Base-by-base conservation (phyloP, 1,284 basidiomycete genomes). In the Hymenochaete sp. region DNA sequence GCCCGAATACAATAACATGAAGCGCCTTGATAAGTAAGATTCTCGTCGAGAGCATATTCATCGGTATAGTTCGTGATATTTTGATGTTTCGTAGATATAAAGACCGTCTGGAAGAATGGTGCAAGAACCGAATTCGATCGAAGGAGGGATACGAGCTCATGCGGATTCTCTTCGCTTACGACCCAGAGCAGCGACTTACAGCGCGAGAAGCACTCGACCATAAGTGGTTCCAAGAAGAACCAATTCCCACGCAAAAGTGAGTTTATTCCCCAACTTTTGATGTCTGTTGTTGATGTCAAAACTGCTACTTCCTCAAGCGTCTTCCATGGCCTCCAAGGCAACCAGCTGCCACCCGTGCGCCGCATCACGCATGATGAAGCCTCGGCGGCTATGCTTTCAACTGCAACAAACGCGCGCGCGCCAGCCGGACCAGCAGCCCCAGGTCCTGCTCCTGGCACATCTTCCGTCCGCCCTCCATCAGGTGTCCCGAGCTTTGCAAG, bases 1-100 rank as follows among this genome's bases (percentile, higher is more conserved):
- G 74, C 89, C 89, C 0, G 93, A 97, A 63, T 93, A 87, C 57
- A 73, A 76, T 52, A 86, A 80, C 56, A 80, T 96, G 74, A 79
- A 82, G 53, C 68, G 82, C 18, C 71, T 97, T 32, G 88, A 93
- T 59, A 69, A 68, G 81, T 77, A 60, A 57, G 82, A n/a, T n/a
- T n/a, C n/a, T n/a, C n/a, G n/a, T n/a, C n/a, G n/a, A n/a, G 14
- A 35, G 32, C 8, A n/a, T 5, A 35, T 35, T 35, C 32, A 35
- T n/a, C 13, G 32, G 5, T 35, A 35, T n/a, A 6, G 14, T 35
- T 6, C 71, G 44, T 29, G 29, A 6, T 14, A 27, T 33, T 32
- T 24, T 37, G 13, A 9, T 14, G 26, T 19, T 38, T 32, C n/a
- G 22, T 60, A 86, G 81, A 38, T 85, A 79, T 57, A 65, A 72